Conservation (phyloP, 2,329 filamentous ascomycete genomes). For the Sclerotinia spermophila region DNA sequence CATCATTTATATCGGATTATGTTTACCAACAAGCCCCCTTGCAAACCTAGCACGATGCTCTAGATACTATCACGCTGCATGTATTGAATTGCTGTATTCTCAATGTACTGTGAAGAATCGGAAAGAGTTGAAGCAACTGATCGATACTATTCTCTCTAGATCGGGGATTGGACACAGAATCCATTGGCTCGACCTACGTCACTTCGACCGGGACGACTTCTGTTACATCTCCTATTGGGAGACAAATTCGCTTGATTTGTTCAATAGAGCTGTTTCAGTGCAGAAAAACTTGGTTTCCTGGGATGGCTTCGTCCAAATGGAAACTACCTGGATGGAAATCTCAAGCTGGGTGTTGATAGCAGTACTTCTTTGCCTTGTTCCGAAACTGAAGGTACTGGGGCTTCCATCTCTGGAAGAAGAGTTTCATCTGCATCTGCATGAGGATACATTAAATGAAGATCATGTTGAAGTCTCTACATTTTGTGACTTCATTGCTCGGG, state of each 20-base stretch:
- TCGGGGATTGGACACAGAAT: not conserved
- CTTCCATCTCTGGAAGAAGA: not conserved
- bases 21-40: not conserved
- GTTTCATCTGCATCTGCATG: rapidly evolving
- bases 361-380: not conserved
- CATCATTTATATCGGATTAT: not conserved
- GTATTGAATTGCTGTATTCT: not conserved
- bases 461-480: not conserved
- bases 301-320: too few relatives aligned
- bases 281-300: not conserved
- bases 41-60: not conserved
- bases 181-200: not conserved
- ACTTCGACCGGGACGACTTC: not conserved
- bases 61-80: not conserved
- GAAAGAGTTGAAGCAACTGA: not conserved
- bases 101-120: not conserved
- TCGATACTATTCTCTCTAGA: not conserved
- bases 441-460: not conserved
- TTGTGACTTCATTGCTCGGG: not conserved
- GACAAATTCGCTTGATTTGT: not conserved
- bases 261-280: not conserved
- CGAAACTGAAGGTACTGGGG: not conserved
- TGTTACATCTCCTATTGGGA: rapidly evolving
- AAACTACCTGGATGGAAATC: not conserved
- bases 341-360: not conserved